phyloP scores from a whole-genome alignment of 83 land plant species.

The Diphasiastrum complanatum region DNA sequence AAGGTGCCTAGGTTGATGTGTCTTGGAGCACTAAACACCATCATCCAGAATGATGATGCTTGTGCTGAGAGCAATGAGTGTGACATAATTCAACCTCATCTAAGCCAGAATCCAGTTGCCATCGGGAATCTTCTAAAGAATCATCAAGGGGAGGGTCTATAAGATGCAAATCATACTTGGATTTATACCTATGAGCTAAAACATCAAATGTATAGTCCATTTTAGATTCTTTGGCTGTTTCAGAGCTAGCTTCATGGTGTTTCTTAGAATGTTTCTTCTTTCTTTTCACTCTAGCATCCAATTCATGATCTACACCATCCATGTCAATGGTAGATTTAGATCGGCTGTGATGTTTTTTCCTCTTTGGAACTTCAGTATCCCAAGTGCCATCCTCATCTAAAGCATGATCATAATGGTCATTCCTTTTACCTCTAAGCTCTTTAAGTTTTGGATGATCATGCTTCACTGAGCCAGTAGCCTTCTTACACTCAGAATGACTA shows the following conservation, averaged over 20 bases:
- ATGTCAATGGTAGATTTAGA: conserved; percentile 16
- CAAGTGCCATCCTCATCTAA: conserved; percentile 1
- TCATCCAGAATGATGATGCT: conserved; percentile 15
- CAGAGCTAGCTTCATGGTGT: conserved; percentile 7
- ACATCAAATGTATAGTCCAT: background rate
- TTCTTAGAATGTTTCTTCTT: conserved; percentile 17
- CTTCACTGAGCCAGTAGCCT: background rate
- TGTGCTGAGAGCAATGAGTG: conserved; percentile 15
- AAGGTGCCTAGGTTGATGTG: too few species aligned
- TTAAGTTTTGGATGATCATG: conserved; percentile 10
- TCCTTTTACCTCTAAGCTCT: conserved; percentile 9
- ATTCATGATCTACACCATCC: conserved; percentile 20
- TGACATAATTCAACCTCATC: conserved; percentile 10
- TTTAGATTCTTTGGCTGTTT: conserved; percentile 8
- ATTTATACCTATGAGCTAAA: conserved; percentile 12
- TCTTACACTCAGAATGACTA: background rate
- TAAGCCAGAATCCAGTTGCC: conserved; percentile 25
- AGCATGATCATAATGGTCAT: background rate
- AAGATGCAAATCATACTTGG: conserved; percentile 12
- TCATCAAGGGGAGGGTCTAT: background rate
- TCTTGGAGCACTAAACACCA: too few species aligned
- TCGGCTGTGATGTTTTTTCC: conserved; percentile 16
- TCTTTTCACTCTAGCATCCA: conserved; percentile 17
- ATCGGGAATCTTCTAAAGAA: conserved; percentile 21
- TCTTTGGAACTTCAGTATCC: conserved; percentile 10